phyloP scores from a whole-genome alignment of 306 rosid genomes.

The Begonia masoniana region DNA sequence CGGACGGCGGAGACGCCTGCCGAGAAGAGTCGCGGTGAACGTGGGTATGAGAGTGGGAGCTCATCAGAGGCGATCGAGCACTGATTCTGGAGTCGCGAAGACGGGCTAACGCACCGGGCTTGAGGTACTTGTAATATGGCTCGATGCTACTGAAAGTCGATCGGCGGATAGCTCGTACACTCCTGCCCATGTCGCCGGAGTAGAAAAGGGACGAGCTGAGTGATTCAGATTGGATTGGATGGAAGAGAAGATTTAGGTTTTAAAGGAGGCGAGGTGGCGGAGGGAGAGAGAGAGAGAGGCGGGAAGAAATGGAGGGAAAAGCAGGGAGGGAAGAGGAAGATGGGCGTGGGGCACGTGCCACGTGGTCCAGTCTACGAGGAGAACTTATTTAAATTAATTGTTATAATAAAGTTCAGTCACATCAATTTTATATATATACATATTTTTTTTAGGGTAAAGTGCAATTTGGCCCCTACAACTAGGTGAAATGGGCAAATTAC shows the following conservation, averaged over 20 bases:
- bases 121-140: slow-evolving; percentile 58
- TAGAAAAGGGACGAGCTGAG: not conserved
- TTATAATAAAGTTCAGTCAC: too few species aligned
- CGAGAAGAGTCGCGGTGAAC: slow-evolving; percentile 15
- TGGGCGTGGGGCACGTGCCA: not conserved
- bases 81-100: slow-evolving; percentile 11
- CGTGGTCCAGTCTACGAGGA: too few species aligned
- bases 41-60: slow-evolving; percentile 24
- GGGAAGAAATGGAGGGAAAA: slow-evolving; percentile 27
- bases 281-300: slow-evolving; percentile 28
- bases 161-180: slow-evolving; percentile 16
- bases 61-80: slow-evolving; percentile 2
- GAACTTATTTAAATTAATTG: too few species aligned
- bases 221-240: slow-evolving; percentile 2
- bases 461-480: too few species aligned
- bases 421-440: too few species aligned
- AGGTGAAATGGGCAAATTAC: too few species aligned
- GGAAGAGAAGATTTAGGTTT: not conserved
- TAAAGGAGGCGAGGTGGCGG: not conserved
- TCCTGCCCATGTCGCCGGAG: slow-evolving; percentile 29
- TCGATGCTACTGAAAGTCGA: slow-evolving; percentile 13
- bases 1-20: slow-evolving; percentile 17
- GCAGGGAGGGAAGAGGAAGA: slow-evolving; percentile 5
- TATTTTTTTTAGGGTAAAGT: too few species aligned
- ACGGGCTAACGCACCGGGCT: slow-evolving; percentile 77